phyloP scores from a whole-genome alignment of 1,284 basidiomycete species.

The Ustilago vetiveriae region DNA sequence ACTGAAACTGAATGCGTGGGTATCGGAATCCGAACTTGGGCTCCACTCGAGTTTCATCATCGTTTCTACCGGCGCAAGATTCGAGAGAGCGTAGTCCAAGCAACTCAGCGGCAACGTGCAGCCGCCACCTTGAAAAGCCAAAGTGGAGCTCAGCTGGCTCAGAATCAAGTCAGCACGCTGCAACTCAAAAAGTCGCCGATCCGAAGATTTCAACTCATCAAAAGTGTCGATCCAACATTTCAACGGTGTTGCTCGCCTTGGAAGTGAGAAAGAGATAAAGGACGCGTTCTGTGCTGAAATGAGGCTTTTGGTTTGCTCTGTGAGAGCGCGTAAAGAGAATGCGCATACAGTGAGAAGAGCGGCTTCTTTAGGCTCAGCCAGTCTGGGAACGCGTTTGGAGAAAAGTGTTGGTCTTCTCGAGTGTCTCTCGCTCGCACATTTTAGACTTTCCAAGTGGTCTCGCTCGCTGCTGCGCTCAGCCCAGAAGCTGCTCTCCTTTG shows the following conservation, averaged over 20 bases:
- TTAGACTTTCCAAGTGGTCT: too few species aligned
- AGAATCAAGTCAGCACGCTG: constrained; percentile 35
- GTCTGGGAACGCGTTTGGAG: neutral
- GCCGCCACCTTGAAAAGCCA: neutral
- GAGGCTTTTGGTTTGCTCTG: too few species aligned
- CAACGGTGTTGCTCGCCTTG: neutral
- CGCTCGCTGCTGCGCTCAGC: neutral
- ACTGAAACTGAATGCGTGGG: too few species aligned
- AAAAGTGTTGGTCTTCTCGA: too few species aligned
- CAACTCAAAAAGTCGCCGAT: constrained; percentile 7
- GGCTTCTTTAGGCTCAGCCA: neutral
- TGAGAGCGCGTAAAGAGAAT: constrained; percentile 10
- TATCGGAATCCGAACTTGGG: too few species aligned
- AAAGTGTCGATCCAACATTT: too few species aligned
- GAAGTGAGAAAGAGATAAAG: too few species aligned
- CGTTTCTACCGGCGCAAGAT: too few species aligned
- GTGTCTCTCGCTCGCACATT: too few species aligned
- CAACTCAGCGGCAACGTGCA: constrained; percentile 22
- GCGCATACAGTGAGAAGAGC: neutral
- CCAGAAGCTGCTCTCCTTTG: too few species aligned
- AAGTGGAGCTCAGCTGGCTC: constrained; percentile 14
- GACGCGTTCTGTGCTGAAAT: neutral
- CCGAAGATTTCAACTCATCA: neutral
- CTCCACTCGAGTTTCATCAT: too few species aligned
- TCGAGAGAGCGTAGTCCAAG: too few species aligned